Base-by-base conservation (phyloP, 2,329 filamentous ascomycete genomes). In the Botrytis paeoniae region DNA sequence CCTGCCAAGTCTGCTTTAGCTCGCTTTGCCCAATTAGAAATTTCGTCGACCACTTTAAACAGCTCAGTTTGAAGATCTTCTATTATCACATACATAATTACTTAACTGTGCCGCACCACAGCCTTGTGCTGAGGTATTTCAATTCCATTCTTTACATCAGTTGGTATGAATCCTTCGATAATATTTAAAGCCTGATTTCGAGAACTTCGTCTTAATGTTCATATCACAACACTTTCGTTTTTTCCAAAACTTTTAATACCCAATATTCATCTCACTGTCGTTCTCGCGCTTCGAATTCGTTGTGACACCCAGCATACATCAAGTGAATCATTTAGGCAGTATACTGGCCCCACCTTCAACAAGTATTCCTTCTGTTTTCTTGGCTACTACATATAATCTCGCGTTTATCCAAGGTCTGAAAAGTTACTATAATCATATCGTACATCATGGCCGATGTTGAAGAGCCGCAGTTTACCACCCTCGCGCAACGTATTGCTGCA, bases 401-500 rank as follows among this genome's bases (percentile, higher is more conserved):
- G 20, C 32, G n/a, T 51, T 39, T 43, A n/a, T 18, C 14, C n/a
- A 51, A 12, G 20, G 22, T 66, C 35, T 39, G 63, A n/a, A 9
- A 37, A 37, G 3, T 12, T 29, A 39, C 63, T 25, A 29, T n/a
- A 54, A 41, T 63, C 29, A 9, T 43, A 65, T 71, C 69, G 43
- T 32, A 63, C 72, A 76, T 69, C 73, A 91, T 91, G 89, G 85
- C 88, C 12, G 89, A 91, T 70, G 83, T 85, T 62, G 87, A 90
- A 77, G 89, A 91, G 78, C 88, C 88, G 57, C 86, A 86, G 75
- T 90, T 89, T 80, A 89, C 83, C 73, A 86, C 86, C 12, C 84
- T 91, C 39, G 85, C 87, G 7, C 88, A 90, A 80, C 85, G 89
- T 70, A 91, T 91, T 75, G 89, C 89, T 16, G 89, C 89, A 43